A percentile compares a stretch with the other conserved stretches of the same genome.
phyloP scores from a whole-genome alignment of 169 alveolate species.

The Theileria annulata region DNA sequence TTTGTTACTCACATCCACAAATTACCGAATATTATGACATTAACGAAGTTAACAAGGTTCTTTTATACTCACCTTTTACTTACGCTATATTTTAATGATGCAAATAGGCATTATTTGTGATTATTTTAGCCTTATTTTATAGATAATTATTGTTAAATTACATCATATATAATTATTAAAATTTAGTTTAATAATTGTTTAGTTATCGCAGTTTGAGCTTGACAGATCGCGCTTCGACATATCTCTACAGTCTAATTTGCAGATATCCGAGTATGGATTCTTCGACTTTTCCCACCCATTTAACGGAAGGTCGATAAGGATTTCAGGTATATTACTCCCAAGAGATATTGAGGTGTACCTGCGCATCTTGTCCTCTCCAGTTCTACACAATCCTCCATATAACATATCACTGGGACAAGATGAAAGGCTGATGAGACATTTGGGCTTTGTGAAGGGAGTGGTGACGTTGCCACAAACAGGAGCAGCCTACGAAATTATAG shows the following conservation, averaged over 20 bases:
- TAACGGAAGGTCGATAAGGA: conserved; percentile 54
- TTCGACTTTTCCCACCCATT: conserved; percentile 49
- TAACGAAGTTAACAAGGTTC: conserved; percentile 28
- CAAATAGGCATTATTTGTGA: background rate
- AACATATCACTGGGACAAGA: conserved; percentile 4
- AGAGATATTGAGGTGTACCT: conserved; percentile 44
- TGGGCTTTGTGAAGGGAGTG: conserved; percentile 29
- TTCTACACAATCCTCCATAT: conserved; percentile 42
- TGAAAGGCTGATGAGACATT: conserved; percentile 6
- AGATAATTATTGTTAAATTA: too few relatives aligned
- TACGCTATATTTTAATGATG: background rate
- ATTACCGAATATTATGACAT: conserved; percentile 14
- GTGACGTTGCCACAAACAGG: conserved; percentile 40
- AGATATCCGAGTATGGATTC: conserved; percentile 45
- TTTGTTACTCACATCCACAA: conserved; percentile 16
- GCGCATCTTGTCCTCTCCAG: conserved; percentile 57
- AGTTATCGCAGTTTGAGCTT: conserved; percentile 50
- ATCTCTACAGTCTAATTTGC: conserved; percentile 24
- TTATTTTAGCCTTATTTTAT: too few relatives aligned
- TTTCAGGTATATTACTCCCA: conserved; percentile 33
- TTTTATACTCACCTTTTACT: background rate
- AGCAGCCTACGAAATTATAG: conserved; percentile 41
- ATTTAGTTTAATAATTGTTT: background rate
- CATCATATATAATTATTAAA: too few relatives aligned
- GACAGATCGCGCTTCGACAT: conserved; percentile 40